Conservation (phyloP, 2,329 filamentous ascomycete species). For the Scortechinia acanthostroma region DNA sequence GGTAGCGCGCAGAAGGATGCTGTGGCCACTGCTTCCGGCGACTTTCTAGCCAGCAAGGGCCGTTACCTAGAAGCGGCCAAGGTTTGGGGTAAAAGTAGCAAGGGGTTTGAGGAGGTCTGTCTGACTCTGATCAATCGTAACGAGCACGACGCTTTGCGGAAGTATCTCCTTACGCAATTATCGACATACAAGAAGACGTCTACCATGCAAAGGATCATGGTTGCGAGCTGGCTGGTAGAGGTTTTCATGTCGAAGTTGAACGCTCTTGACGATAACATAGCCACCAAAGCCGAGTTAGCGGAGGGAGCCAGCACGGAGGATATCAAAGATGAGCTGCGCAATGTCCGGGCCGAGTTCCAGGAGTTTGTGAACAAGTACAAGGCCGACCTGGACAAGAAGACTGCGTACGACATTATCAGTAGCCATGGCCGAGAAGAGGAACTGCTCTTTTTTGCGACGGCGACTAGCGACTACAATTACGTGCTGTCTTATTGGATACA, state of each 20-base stretch:
- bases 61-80: slow-evolving; percentile 79
- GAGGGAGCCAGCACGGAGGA: slow-evolving; percentile 67
- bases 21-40: slow-evolving; percentile 84
- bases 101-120: slow-evolving; percentile 93
- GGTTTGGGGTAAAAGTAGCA: slow-evolving; percentile 90
- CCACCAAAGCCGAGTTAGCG: slow-evolving; percentile 75
- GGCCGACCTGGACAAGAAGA: slow-evolving; percentile 79
- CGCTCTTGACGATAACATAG: slow-evolving; percentile 85
- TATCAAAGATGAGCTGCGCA: slow-evolving; percentile 64
- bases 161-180: slow-evolving; percentile 82
- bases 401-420: slow-evolving; percentile 90
- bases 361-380: slow-evolving; percentile 84
- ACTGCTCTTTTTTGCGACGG: slow-evolving; percentile 81
- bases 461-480: slow-evolving; percentile 86
- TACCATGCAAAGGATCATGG: slow-evolving; percentile 89
- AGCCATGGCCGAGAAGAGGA: slow-evolving; percentile 92
- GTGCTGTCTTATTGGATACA: slow-evolving; percentile 96
- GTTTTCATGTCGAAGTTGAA: slow-evolving; percentile 97
- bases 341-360: slow-evolving; percentile 72
- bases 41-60: slow-evolving; percentile 75
- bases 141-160: slow-evolving; percentile 82
- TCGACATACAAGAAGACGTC: slow-evolving; percentile 73
- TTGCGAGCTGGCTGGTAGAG: slow-evolving; percentile 90
- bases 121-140: slow-evolving; percentile 82
- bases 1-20: slow-evolving; percentile 78